Percentiles rank a stretch among this genome's conserved stretches.
Conservation (phyloP, 129 eudicot genomes). For the Oenanthe sinensis region DNA sequence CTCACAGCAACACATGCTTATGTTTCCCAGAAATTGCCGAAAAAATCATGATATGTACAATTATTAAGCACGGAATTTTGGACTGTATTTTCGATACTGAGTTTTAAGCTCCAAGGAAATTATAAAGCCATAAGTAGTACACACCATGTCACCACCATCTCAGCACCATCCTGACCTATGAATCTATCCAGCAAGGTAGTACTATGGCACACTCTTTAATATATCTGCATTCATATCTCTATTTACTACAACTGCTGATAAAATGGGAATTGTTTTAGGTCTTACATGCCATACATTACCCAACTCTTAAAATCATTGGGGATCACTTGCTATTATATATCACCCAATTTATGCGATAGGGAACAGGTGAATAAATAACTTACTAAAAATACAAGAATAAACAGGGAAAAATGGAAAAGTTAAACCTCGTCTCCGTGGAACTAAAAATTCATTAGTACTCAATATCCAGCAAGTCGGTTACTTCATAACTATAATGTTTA, state of each 20-base stretch:
- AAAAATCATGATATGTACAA: background rate
- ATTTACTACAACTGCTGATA: conserved; percentile 29
- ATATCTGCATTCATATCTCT: conserved; percentile 18
- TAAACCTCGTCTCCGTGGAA: background rate
- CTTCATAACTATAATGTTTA: background rate
- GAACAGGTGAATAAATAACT: background rate
- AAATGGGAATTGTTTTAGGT: conserved; percentile 58
- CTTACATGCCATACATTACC: conserved; percentile 33
- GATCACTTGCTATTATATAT: background rate
- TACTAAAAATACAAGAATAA: background rate
- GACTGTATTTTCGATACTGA: background rate
- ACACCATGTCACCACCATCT: background rate
- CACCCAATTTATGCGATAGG: background rate
- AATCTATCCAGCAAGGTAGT: background rate
- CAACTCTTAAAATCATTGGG: background rate
- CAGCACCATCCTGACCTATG: background rate
- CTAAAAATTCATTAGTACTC: background rate
- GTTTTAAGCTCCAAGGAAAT: background rate
- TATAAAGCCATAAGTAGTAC: too few species aligned
- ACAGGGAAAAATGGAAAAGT: background rate
- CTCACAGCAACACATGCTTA: background rate
- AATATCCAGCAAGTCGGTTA: background rate
- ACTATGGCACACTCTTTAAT: background rate
- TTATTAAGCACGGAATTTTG: background rate
- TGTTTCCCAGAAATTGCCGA: background rate